These are phyloP conservation scores for Inga laurina DNA, from an alignment of 306 rosid genomes.

Conservation along the genomic window DNA sequence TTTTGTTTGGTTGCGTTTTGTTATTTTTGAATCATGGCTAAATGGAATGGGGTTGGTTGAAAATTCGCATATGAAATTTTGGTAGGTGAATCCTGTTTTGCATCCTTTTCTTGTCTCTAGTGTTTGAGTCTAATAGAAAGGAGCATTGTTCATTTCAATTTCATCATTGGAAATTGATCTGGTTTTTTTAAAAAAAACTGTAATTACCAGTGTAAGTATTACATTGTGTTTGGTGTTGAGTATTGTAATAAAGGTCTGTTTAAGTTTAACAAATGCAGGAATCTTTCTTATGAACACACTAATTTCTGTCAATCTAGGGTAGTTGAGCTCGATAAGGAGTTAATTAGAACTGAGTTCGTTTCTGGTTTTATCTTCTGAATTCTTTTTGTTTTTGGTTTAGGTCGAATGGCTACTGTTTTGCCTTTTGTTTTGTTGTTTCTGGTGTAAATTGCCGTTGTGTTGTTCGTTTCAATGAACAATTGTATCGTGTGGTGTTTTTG, in stretches of 20 bases:
- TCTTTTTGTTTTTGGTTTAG: background rate
- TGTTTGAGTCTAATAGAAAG: background rate
- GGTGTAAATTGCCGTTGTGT: background rate
- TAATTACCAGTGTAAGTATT: background rate
- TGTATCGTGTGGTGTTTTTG: background rate
- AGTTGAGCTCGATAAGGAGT: background rate
- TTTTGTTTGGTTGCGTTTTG: background rate
- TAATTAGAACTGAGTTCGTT: background rate
- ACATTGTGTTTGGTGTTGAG: background rate
- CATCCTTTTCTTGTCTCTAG: background rate
- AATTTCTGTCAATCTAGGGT: background rate
- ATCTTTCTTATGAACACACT: background rate
- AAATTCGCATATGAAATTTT: conserved; percentile 14
- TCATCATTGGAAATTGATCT: background rate
- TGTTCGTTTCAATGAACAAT: background rate
- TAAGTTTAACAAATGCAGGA: background rate
- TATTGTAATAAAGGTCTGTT: background rate
- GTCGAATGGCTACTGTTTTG: background rate
- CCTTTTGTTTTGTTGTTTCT: background rate
- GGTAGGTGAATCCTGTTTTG: background rate
- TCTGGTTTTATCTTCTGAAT: background rate
- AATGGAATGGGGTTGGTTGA: background rate
- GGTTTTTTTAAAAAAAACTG: background rate
- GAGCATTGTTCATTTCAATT: background rate
- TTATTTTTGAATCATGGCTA: background rate